A percentile compares a stretch with the other conserved stretches of the same genome.
phyloP scores from a whole-genome alignment of 2,329 filamentous ascomycete genomes.

The Emergomyces orientalis region DNA sequence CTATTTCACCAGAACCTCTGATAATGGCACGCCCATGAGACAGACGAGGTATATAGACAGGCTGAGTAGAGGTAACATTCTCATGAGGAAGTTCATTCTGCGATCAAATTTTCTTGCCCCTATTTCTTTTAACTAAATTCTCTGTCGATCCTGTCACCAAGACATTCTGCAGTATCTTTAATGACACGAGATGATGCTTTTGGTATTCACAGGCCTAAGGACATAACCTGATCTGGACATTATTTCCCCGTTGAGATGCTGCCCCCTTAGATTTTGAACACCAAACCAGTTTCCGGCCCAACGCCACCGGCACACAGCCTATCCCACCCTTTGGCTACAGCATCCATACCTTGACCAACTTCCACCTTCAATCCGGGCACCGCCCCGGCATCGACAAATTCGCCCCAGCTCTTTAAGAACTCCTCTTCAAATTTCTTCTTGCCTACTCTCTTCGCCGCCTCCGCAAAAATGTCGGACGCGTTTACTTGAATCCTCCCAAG shows the following conservation, averaged over 20 bases:
- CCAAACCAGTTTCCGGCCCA: background rate
- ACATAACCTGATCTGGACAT: background rate
- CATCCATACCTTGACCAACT: background rate
- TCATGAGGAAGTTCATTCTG: background rate
- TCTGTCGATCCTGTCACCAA: too few relatives aligned
- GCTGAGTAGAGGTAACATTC: background rate
- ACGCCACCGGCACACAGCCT: background rate
- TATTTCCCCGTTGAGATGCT: background rate
- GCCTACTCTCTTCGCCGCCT: conserved; percentile 1
- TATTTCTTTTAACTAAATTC: too few relatives aligned
- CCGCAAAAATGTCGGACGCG: background rate
- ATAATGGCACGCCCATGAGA: background rate
- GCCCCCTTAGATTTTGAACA: background rate
- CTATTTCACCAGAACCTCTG: too few relatives aligned
- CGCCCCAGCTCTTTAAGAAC: background rate
- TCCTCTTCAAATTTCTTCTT: background rate
- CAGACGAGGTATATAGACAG: background rate
- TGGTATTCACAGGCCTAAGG: background rate
- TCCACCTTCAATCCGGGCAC: background rate
- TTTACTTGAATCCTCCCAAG: conserved; percentile 1
- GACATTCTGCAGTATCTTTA: background rate
- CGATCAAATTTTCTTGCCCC: background rate
- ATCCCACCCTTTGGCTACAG: conserved; percentile 4
- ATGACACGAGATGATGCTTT: background rate
- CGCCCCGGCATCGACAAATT: conserved; percentile 2